Conservation (phyloP, 257 asterid genomes). For the Mitragyna speciosa region DNA sequence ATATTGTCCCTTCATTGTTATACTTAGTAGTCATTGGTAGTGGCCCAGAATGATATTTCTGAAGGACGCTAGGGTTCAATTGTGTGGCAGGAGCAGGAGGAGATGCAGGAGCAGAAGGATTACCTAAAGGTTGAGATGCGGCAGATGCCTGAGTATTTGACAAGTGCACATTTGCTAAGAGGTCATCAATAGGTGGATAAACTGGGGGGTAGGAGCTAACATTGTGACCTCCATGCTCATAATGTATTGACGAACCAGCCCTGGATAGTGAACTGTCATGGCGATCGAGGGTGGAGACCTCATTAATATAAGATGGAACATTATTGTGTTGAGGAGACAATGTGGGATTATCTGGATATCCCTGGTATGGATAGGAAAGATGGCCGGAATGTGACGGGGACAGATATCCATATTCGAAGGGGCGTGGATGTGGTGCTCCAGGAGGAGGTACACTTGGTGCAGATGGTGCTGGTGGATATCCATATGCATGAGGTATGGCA, state of each 20-base stretch:
- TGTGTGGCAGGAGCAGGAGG: constrained; percentile 54
- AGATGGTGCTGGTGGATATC: constrained; percentile 34
- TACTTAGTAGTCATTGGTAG: constrained; percentile 37
- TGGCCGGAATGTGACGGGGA: constrained; percentile 44
- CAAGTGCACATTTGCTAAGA: constrained; percentile 51
- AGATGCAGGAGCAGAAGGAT: constrained; percentile 24
- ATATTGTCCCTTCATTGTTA: constrained; percentile 39
- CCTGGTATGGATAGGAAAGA: constrained; percentile 46
- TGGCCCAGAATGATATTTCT: constrained; percentile 58
- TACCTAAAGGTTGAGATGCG: constrained; percentile 15
- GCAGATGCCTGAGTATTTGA: constrained; percentile 47
- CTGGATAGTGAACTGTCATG: constrained; percentile 43
- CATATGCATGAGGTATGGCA: constrained; percentile 40
- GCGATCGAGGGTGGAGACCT: constrained; percentile 40
- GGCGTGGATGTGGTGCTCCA: constrained; percentile 17
- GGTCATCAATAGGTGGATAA: constrained; percentile 75
- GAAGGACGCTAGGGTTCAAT: constrained; percentile 25
- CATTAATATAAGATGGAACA: constrained; percentile 38
- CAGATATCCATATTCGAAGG: constrained; percentile 31
- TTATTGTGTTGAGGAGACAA: constrained; percentile 40
- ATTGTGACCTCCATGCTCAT: constrained; percentile 34
- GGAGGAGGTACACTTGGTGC: constrained; percentile 33
- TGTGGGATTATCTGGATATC: constrained; percentile 45
- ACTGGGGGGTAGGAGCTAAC: constrained; percentile 41
- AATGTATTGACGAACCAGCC: constrained; percentile 30